Evolutionary conservation across 225 moss, liverwort and hornwort species (phyloP).

Genomic region (Physcomitrellopsis africana): DNA sequence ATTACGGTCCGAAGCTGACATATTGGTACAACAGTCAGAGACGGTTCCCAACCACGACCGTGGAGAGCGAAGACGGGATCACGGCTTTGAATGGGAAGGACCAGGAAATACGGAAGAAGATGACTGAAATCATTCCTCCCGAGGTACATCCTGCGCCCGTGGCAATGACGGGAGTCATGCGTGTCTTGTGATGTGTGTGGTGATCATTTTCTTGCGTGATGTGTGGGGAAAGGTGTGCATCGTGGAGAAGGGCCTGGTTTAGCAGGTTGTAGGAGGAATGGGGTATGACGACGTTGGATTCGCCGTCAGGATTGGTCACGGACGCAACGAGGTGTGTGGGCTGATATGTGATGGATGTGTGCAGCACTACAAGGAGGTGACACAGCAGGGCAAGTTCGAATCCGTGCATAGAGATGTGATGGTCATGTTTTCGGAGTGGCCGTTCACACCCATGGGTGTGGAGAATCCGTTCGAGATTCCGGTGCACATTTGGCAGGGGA

Average conservation of each 20-base stretch:
- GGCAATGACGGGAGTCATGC: not conserved
- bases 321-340: constrained; percentile 10
- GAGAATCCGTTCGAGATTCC: constrained; percentile 77
- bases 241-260: too few species aligned
- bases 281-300: not conserved
- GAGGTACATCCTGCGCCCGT: constrained; percentile 30
- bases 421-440: constrained; percentile 81
- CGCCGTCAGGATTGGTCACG: not conserved
- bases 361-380: constrained; percentile 71
- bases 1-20: constrained; percentile 73
- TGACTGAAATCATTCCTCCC: not conserved
- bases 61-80: constrained; percentile 42
- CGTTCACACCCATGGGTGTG: constrained; percentile 71
- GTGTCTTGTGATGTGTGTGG: not conserved
- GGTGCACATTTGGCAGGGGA: constrained; percentile 91
- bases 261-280: too few species aligned
- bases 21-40: constrained; percentile 89
- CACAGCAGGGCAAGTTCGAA: constrained; percentile 76
- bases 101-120: constrained; percentile 47
- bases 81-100: constrained; percentile 53
- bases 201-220: too few species aligned
- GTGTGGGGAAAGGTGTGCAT: too few species aligned
- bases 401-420: constrained; percentile 77
- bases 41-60: constrained; percentile 58
- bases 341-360: constrained; percentile 15